These are phyloP conservation scores for Penicillium coprophilum DNA, from an alignment of 495 filamentous ascomycete species.

Conservation along the genomic window DNA sequence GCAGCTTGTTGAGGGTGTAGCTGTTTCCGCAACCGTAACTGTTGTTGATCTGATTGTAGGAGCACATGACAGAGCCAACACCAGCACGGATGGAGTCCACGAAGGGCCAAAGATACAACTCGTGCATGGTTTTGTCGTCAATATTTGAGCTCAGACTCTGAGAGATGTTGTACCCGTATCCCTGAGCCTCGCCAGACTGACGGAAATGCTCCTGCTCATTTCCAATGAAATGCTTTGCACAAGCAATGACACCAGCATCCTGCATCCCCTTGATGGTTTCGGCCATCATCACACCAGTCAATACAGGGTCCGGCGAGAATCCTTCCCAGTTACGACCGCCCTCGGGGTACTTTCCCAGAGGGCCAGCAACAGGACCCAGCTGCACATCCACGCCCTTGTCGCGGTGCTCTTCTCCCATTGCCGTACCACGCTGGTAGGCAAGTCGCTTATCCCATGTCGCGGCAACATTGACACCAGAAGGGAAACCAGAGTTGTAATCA, in stretches of 20 bases:
- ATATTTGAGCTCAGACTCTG: constrained; percentile 76
- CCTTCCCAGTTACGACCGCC: constrained; percentile 88
- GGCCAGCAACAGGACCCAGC: constrained; percentile 87
- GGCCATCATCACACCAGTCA: constrained; percentile 71
- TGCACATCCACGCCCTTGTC: constrained; percentile 84
- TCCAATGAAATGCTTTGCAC: constrained; percentile 77
- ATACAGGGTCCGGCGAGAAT: constrained; percentile 69
- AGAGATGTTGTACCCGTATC: constrained; percentile 62
- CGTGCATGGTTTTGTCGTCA: constrained; percentile 93
- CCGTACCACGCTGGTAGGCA: constrained; percentile 72
- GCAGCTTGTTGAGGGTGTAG: constrained; percentile 72
- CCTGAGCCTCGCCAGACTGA: constrained; percentile 60
- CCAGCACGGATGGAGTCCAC: constrained; percentile 73
- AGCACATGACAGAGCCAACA: constrained; percentile 89
- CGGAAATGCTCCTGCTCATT: constrained; percentile 85
- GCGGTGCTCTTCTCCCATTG: constrained; percentile 77
- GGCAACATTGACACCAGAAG: constrained; percentile 76
- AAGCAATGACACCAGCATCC: constrained; percentile 76
- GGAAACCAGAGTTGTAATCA: constrained; percentile 78
- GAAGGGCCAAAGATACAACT: constrained; percentile 89
- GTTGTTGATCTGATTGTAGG: constrained; percentile 84
- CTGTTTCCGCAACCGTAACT: constrained; percentile 69
- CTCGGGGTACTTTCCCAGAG: constrained; percentile 69
- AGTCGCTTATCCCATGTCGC: constrained; percentile 75
- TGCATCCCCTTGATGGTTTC: constrained; percentile 81